These are phyloP conservation scores for Picochlorum sp. DNA, from an alignment of 139 green algal genomes.

Conservation along the genomic window DNA sequence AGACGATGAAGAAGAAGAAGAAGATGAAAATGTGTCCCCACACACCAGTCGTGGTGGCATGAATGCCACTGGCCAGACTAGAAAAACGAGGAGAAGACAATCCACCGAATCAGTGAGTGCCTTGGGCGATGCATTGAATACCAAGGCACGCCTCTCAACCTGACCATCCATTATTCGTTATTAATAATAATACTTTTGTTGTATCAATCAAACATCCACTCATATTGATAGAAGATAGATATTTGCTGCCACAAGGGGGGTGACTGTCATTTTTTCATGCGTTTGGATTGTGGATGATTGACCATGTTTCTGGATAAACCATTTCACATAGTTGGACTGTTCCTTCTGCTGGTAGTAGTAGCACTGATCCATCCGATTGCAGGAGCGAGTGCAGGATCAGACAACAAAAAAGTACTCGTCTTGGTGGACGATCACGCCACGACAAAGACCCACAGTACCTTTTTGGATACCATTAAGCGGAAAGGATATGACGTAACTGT, in stretches of 20 bases:
- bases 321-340: no score
- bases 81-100: constrained; percentile 10
- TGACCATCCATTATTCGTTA: no score
- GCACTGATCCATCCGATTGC: background rate
- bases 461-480: constrained; percentile 34
- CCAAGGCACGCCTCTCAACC: constrained; percentile 3
- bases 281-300: no score
- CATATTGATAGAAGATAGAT: background rate
- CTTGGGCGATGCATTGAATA: constrained; percentile 12
- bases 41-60: background rate
- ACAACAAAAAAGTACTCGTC: constrained; percentile 36
- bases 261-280: no score
- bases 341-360: no score
- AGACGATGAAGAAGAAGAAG: constrained; percentile 6
- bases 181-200: no score
- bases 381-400: background rate
- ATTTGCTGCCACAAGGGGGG: no score
- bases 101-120: constrained; percentile 3
- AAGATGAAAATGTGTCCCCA: background rate
- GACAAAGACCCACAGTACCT: constrained; percentile 41
- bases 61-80: background rate
- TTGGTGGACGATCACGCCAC: constrained; percentile 27
- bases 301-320: no score
- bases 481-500: constrained; percentile 5
- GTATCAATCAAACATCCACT: background rate